phyloP scores from a whole-genome alignment of 768 basidiomycete genomes.

The Macrolepiota dolichaula region DNA sequence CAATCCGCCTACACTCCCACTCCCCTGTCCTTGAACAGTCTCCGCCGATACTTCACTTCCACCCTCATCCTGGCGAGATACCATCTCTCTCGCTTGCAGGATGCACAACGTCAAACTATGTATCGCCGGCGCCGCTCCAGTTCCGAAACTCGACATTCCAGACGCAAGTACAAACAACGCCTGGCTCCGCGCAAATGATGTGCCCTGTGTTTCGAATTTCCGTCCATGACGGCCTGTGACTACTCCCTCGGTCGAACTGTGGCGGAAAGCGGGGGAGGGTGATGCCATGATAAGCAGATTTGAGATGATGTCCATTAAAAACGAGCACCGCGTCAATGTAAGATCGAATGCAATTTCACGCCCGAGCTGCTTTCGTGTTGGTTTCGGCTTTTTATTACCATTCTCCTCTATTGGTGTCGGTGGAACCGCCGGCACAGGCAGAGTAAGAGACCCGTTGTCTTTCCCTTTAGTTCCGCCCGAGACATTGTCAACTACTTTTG shows the following conservation, averaged over 20 bases:
- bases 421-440: neutral
- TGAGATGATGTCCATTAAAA: constrained; percentile 64
- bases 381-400: constrained; percentile 36
- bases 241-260: constrained; percentile 2
- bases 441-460: constrained; percentile 2
- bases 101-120: constrained; percentile 74
- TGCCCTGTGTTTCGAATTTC: neutral
- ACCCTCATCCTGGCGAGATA: constrained; percentile 13
- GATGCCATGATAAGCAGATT: constrained; percentile 55
- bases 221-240: constrained; percentile 4
- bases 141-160: constrained; percentile 58
- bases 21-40: constrained; percentile 18
- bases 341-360: constrained; percentile 74
- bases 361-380: constrained; percentile 51
- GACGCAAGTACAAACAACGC: constrained; percentile 60
- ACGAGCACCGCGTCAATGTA: constrained; percentile 52
- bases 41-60: constrained; percentile 18
- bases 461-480: constrained; percentile 10
- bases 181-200: constrained; percentile 27
- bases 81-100: constrained; percentile 38
- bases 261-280: constrained; percentile 41
- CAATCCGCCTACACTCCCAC: constrained; percentile 21
- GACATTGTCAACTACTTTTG: neutral
- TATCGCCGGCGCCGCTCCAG: constrained; percentile 63
- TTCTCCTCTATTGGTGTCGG: neutral